Base-by-base conservation (phyloP, 2,329 filamentous ascomycete species). In the Colletotrichum incanum region DNA sequence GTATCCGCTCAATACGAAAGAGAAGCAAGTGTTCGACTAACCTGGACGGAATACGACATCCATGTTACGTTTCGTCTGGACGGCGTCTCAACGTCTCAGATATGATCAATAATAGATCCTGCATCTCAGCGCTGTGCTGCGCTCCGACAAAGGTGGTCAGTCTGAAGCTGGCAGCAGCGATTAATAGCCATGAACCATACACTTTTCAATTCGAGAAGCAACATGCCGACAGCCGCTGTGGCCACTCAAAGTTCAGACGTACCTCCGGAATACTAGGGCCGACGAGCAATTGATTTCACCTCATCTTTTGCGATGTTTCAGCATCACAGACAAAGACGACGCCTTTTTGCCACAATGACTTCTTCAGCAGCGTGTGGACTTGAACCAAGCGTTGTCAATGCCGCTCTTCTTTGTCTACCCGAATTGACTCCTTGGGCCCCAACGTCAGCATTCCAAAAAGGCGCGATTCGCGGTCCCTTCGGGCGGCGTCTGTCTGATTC, bases 271-370 rank as follows among this genome's bases (percentile, higher is more conserved):
- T 66, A 54, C 70, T 49, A 16, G 43, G 59, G 54, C 66, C 70
- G 66, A 50, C 45, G 39, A 26, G 45, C 47, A 60, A 65, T 54
- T 41, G 66, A 72, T 72, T 72, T 72, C 70, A 70, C 70, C 70
- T 63, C 60, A 70, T 65, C 54, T 72, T 67, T 49, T 28, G 39
- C 54, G 52, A 60, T 70, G 70, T 72, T 72, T 72, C 70, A 72
- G 70, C 54, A 28, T 70, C 59, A 65, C 65, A n/a, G 60, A 72
- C 66, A 65, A 70, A 65, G 70, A 72, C 70, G 70, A 72, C 70
- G 70, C 70, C 43, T 64, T 64, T 72, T 70, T 50, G 65, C 70
- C 70, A 72, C 70, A 54, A 39, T 14, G 45, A 60, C 47, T 54
- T 49, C 39, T 47, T 60, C 65, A 28, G 54, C 54, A 41, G 18